Percentiles rank a stretch among this genome's conserved stretches.
Conservation (phyloP, 352 stramenopile species). For the Phytopythium chamaehyphon region DNA sequence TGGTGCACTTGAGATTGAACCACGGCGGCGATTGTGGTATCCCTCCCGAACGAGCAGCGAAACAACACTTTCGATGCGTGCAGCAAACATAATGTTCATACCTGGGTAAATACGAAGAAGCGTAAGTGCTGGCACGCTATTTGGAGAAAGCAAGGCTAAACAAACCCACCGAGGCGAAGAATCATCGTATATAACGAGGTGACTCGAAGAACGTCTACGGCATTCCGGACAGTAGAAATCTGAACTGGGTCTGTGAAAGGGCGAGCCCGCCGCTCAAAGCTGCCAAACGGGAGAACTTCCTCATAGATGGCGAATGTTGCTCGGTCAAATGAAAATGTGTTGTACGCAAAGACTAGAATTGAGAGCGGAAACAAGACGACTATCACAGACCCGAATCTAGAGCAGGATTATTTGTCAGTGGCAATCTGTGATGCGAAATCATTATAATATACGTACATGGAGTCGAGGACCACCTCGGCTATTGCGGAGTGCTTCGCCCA, state of each 20-base stretch:
- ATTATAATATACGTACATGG: not conserved
- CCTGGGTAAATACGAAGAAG: not conserved
- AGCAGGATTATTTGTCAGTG: not conserved
- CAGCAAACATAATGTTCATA: conserved; percentile 3
- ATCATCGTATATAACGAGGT: conserved; percentile 1
- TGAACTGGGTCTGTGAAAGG: conserved; percentile 21
- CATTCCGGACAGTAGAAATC: conserved; percentile 15
- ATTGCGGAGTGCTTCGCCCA: conserved; percentile 1
- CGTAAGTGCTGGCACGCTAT: not conserved
- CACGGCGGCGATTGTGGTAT: not conserved
- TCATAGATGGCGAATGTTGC: conserved; percentile 13
- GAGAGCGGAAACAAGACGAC: conserved; percentile 20
- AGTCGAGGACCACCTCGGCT: not conserved
- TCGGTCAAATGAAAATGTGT: conserved; percentile 20
- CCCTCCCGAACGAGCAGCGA: not conserved
- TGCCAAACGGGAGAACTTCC: conserved; percentile 12
- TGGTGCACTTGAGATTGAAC: not conserved
- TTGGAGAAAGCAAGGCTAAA: not conserved
- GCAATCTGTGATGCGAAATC: not conserved
- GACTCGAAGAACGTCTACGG: conserved; percentile 27
- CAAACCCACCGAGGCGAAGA: not conserved
- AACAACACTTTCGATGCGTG: conserved; percentile 1
- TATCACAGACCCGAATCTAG: conserved; percentile 18
- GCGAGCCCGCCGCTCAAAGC: conserved; percentile 13
- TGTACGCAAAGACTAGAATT: conserved; percentile 14